Conservation (phyloP, 345 rosid species). For the Ricinus communis region DNA sequence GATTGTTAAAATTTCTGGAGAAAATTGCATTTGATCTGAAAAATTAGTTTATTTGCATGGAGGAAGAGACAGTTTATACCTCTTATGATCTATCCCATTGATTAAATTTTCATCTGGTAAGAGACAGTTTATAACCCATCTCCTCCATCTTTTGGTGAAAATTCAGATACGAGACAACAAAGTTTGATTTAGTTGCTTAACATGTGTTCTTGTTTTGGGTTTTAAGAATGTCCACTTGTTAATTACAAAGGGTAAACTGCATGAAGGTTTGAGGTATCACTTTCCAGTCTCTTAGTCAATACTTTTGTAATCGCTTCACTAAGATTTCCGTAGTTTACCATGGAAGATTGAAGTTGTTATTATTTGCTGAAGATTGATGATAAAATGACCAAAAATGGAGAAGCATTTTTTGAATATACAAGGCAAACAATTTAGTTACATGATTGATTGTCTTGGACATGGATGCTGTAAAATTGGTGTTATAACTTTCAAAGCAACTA, state of each 20-base stretch:
- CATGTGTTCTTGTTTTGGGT: neutral
- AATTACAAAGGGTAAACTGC: neutral
- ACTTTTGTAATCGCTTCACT: neutral
- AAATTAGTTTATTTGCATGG: neutral
- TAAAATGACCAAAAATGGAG: no score
- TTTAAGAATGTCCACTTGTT: neutral
- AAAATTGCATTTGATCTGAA: neutral
- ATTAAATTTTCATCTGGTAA: neutral
- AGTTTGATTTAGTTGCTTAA: neutral
- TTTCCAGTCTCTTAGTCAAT: neutral
- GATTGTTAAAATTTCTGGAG: neutral
- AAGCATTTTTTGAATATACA: no score
- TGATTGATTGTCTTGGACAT: no score
- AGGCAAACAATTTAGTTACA: no score
- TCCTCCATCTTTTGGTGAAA: neutral
- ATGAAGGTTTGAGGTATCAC: neutral
- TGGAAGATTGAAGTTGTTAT: neutral
- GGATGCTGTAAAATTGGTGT: no score
- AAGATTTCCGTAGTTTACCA: neutral
- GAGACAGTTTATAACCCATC: neutral
- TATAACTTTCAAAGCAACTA: no score
- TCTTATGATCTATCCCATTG: neutral
- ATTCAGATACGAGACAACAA: neutral
- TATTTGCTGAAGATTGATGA: neutral
- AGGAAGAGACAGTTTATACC: neutral